A percentile compares a stretch with the other conserved stretches of the same genome.
Conservation (phyloP, 2,329 filamentous ascomycete genomes). For the Aureobasidium uvarum region DNA sequence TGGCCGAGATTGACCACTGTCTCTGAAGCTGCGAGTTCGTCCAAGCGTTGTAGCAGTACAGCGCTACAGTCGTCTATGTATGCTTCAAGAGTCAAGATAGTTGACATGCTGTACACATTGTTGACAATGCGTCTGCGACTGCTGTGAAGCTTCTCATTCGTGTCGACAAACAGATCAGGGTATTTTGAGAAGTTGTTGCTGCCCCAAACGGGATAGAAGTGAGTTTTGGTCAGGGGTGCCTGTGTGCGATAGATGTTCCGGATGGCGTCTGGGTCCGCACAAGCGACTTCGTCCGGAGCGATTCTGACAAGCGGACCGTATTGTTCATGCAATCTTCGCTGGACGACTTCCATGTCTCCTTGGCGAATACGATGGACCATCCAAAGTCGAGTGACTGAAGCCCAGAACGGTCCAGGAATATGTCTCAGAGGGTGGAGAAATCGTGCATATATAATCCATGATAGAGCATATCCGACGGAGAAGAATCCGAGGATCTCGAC, state of each 20-base stretch:
- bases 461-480: background rate
- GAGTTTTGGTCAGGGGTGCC: conserved; percentile 31
- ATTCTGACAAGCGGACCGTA: conserved; percentile 69
- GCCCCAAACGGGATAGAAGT: conserved; percentile 36
- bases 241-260: conserved; percentile 60
- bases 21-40: conserved; percentile 30
- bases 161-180: background rate
- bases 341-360: conserved; percentile 55
- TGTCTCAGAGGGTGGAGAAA: background rate
- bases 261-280: conserved; percentile 69
- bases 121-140: conserved; percentile 43
- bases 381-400: conserved; percentile 49
- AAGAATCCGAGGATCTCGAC: background rate
- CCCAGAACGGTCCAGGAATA: conserved; percentile 53
- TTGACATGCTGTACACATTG: conserved; percentile 45
- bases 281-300: conserved; percentile 70
- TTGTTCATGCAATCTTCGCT: conserved; percentile 58
- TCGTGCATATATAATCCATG: background rate
- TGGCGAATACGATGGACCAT: conserved; percentile 66
- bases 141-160: conserved; percentile 43
- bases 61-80: conserved; percentile 33
- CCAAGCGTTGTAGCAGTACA: conserved; percentile 33
- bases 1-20: conserved; percentile 34
- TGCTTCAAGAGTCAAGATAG: conserved; percentile 39
- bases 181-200: conserved; percentile 25